A percentile compares a stretch with the other conserved stretches of the same genome.
Evolutionary conservation across 768 basidiomycete genomes (phyloP).

Genomic region (Cubamyces lactineus): DNA sequence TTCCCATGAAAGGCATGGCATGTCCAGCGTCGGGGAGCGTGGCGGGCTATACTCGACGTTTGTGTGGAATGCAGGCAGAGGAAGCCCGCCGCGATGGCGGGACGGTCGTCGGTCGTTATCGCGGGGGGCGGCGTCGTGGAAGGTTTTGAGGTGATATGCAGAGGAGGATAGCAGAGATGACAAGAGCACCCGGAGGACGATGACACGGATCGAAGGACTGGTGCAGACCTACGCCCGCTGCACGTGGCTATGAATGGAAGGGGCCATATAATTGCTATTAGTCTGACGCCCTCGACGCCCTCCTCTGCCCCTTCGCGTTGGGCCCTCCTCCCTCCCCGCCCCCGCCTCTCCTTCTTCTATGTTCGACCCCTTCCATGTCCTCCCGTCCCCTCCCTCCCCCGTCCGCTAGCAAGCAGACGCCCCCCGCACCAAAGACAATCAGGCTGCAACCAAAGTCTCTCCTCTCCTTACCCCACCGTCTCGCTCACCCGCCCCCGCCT

Average conservation of each 20-base stretch:
- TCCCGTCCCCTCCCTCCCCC: slow-evolving; percentile 21
- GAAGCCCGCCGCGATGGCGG: background rate
- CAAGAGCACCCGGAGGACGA: slow-evolving; percentile 11
- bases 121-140: background rate
- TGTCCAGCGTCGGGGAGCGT: background rate
- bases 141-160: background rate
- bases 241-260: slow-evolving; percentile 21
- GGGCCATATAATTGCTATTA: slow-evolving; percentile 8
- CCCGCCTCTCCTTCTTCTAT: slow-evolving; percentile 7
- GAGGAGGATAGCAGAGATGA: background rate
- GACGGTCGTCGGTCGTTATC: background rate
- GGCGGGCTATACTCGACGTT: background rate
- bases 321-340: slow-evolving; percentile 6
- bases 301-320: slow-evolving; percentile 1
- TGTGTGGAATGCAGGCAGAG: background rate
- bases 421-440: slow-evolving; percentile 33
- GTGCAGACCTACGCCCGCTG: slow-evolving; percentile 5
- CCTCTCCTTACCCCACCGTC: slow-evolving; percentile 40
- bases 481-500: slow-evolving; percentile 25
- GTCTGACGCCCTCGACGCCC: background rate
- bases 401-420: slow-evolving; percentile 17
- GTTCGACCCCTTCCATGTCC: slow-evolving; percentile 21
- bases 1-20: slow-evolving; percentile 1
- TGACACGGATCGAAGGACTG: slow-evolving; percentile 11
- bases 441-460: slow-evolving; percentile 40